Conservation (phyloP, 2,329 filamentous ascomycete genomes). For the Aphanocladium album region DNA sequence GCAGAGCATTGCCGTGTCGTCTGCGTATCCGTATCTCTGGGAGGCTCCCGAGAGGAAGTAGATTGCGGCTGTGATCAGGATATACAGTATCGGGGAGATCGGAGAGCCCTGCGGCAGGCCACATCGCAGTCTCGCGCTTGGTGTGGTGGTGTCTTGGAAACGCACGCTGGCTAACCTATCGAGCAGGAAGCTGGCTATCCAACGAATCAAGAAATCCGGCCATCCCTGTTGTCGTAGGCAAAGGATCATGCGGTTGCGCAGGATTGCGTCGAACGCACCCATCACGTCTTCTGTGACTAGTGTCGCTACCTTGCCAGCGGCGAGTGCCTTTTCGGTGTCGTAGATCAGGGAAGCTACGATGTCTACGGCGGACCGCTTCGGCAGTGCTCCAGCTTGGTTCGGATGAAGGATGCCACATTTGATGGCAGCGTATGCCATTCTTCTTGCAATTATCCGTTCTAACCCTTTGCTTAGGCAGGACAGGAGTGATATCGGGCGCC, state of each 20-base stretch:
- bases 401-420: conserved; percentile 18
- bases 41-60: neutral
- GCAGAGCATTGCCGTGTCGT: conserved; percentile 6
- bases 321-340: conserved; percentile 18
- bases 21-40: conserved; percentile 7
- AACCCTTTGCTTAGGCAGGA: conserved; percentile 24
- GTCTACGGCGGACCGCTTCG: conserved; percentile 17
- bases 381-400: conserved; percentile 20
- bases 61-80: conserved; percentile 8
- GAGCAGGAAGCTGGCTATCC: conserved; percentile 2
- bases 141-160: neutral
- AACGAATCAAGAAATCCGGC: conserved; percentile 1
- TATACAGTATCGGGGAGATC: conserved; percentile 9
- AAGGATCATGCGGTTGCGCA: conserved; percentile 1
- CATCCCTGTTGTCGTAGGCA: conserved; percentile 7
- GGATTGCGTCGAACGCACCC: conserved; percentile 11
- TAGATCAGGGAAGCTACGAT: conserved; percentile 18
- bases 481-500: conserved; percentile 22
- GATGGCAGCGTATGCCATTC: conserved; percentile 19
- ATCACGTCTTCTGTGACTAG: conserved; percentile 11
- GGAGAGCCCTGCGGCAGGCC: conserved; percentile 10
- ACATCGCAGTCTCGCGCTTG: neutral
- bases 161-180: conserved; percentile 1
- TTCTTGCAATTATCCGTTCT: conserved; percentile 20
- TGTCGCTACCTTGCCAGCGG: neutral